Percentiles rank a stretch among this genome's conserved stretches.
phyloP scores from a whole-genome alignment of 2,329 filamentous ascomycete species.

The Talaromyces sp. region DNA sequence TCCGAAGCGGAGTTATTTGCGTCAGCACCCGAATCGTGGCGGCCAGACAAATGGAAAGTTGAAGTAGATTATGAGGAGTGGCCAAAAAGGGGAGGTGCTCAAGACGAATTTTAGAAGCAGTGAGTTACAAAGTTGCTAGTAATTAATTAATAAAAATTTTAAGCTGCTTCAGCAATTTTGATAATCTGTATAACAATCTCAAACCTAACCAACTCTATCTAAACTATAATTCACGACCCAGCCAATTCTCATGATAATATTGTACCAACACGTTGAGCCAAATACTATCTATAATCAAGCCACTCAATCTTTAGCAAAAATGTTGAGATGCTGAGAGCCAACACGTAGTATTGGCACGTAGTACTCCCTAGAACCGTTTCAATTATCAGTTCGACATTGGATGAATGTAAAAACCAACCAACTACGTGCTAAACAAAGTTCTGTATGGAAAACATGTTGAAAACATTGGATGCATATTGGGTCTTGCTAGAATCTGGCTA shows the following conservation, averaged over 20 bases:
- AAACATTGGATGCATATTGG: too few species aligned
- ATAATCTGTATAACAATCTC: background rate
- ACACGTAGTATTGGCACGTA: background rate
- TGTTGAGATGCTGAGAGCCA: too few species aligned
- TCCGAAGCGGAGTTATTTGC: background rate
- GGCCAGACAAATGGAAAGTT: background rate
- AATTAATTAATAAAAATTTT: too few species aligned
- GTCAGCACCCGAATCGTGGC: constrained; percentile 1
- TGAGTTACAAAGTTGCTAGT: too few species aligned
- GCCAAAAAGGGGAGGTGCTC: background rate
- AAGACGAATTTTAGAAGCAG: background rate
- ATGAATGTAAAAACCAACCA: too few species aligned
- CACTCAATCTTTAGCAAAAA: too few species aligned
- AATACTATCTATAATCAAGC: background rate
- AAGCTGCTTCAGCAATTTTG: background rate
- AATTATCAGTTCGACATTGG: background rate
- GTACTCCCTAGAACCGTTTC: background rate
- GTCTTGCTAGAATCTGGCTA: background rate
- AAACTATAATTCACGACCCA: too few species aligned
- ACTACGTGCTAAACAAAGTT: too few species aligned
- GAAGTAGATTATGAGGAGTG: constrained; percentile 2
- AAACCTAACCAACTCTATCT: background rate
- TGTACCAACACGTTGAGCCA: background rate
- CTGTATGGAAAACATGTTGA: too few species aligned
- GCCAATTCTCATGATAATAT: background rate